Conservation (phyloP, 2,329 filamentous ascomycete species). For the Clonostachys sp. region DNA sequence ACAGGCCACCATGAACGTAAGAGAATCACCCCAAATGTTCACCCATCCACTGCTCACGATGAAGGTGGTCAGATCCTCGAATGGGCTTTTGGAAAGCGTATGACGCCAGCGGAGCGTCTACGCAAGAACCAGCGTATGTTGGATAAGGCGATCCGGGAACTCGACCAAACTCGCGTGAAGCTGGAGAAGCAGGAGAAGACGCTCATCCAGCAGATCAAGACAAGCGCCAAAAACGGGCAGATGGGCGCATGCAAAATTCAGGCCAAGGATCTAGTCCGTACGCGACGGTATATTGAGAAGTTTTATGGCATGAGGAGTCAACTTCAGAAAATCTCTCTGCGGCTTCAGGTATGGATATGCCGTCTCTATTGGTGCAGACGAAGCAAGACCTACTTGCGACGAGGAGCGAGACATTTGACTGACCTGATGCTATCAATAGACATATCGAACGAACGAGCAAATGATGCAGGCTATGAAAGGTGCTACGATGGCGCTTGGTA, state of each 20-base stretch:
- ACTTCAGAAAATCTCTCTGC: slow-evolving; percentile 88
- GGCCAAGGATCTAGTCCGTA: slow-evolving; percentile 92
- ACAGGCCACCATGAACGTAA: slow-evolving; percentile 50
- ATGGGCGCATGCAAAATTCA: slow-evolving; percentile 99
- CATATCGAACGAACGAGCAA: slow-evolving; percentile 95
- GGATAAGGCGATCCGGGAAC: slow-evolving; percentile 94
- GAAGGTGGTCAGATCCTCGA: slow-evolving; percentile 70
- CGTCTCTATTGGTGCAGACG: not conserved
- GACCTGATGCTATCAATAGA: slow-evolving; percentile 44
- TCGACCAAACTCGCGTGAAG: slow-evolving; percentile 92
- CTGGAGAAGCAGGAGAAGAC: slow-evolving; percentile 99
- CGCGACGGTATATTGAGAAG: slow-evolving; percentile 91
- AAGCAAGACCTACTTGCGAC: too few species aligned
- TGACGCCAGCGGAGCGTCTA: slow-evolving; percentile 90
- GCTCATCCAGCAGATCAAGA: slow-evolving; percentile 91
- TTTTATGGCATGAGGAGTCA: slow-evolving; percentile 99
- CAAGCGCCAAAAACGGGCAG: slow-evolving; percentile 95
- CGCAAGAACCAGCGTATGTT: slow-evolving; percentile 94
- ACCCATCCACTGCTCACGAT: slow-evolving; percentile 8
- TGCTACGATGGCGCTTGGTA: slow-evolving; percentile 84
- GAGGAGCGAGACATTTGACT: too few species aligned
- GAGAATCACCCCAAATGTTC: slow-evolving; percentile 12
- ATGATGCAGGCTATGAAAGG: slow-evolving; percentile 99
- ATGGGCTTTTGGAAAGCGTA: slow-evolving; percentile 99
- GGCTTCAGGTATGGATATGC: slow-evolving; percentile 68